Conservation (phyloP, 139 green algal species). For the Chlamydomonas sphaeroides region DNA sequence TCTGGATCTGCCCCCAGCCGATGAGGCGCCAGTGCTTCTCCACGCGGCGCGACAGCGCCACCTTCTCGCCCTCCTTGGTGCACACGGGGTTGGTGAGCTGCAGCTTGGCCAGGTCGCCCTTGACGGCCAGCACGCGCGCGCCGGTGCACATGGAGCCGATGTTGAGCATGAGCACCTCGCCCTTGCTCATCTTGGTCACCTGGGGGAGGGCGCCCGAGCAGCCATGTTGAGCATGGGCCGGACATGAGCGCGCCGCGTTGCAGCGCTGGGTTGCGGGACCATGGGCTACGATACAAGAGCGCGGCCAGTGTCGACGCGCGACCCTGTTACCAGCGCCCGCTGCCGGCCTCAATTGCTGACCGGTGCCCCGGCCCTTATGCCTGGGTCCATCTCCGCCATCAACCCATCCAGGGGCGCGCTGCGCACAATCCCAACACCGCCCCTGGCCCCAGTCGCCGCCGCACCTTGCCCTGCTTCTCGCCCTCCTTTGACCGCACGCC, state of each 20-base stretch:
- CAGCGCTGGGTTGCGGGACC: no score
- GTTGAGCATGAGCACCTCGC: constrained; percentile 99
- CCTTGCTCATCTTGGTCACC: constrained; percentile 96
- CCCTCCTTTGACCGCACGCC: constrained; percentile 92
- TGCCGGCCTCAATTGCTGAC: no score
- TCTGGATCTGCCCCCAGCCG: constrained; percentile 97
- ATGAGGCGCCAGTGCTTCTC: constrained; percentile 99
- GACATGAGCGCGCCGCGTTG: no score
- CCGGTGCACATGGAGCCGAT: constrained; percentile 99
- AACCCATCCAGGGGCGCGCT: not conserved
- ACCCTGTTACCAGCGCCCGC: no score
- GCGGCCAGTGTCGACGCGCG: no score
- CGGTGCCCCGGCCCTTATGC: no score
- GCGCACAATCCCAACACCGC: not conserved
- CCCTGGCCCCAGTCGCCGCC: not conserved
- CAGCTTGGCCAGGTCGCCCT: constrained; percentile 98
- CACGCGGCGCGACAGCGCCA: constrained; percentile 93
- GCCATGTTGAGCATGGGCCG: not conserved
- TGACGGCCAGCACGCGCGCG: constrained; percentile 95
- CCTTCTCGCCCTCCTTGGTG: constrained; percentile 98
- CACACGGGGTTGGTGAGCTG: constrained; percentile 97
- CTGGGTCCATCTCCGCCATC: not conserved
- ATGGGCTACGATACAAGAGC: no score
- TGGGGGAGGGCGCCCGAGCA: not conserved
- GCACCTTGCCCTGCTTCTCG: constrained; percentile 96